Conservation (phyloP, 225 moss, liverwort and hornwort species). For the Bryum argenteum region DNA sequence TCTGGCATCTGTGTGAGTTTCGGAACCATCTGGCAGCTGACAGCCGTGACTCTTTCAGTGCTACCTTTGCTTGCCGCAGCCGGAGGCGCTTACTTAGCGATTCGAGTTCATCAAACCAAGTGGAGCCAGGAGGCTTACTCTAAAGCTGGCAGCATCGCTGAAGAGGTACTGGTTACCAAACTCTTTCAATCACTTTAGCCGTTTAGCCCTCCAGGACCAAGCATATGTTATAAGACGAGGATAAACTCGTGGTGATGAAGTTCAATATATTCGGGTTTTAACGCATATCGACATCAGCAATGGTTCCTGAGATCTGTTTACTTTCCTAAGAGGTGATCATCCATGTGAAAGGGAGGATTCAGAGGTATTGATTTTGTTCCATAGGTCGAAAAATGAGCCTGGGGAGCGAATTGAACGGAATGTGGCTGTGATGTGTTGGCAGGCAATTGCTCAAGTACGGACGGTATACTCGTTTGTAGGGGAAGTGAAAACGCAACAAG, state of each 20-base stretch:
- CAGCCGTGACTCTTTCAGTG: constrained; percentile 81
- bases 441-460: constrained; percentile 87
- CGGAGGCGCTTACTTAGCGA: constrained; percentile 80
- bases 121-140: constrained; percentile 91
- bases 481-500: constrained; percentile 67
- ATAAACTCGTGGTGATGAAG: too few species aligned
- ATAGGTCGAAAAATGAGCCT: too few species aligned
- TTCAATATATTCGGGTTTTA: background rate
- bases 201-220: background rate
- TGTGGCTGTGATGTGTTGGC: constrained; percentile 26
- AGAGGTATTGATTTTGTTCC: too few species aligned
- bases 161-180: constrained; percentile 62
- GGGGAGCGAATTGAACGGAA: background rate
- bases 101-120: constrained; percentile 75
- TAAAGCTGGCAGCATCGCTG: constrained; percentile 78
- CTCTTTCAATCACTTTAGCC: constrained; percentile 1
- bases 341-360: background rate
- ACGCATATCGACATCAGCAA: background rate
- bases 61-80: constrained; percentile 90
- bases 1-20: constrained; percentile 91
- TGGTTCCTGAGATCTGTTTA: background rate
- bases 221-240: background rate
- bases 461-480: constrained; percentile 94
- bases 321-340: background rate
- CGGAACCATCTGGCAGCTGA: constrained; percentile 86